Conservation (phyloP, 768 basidiomycete species). For the Lentinula aciculospora region DNA sequence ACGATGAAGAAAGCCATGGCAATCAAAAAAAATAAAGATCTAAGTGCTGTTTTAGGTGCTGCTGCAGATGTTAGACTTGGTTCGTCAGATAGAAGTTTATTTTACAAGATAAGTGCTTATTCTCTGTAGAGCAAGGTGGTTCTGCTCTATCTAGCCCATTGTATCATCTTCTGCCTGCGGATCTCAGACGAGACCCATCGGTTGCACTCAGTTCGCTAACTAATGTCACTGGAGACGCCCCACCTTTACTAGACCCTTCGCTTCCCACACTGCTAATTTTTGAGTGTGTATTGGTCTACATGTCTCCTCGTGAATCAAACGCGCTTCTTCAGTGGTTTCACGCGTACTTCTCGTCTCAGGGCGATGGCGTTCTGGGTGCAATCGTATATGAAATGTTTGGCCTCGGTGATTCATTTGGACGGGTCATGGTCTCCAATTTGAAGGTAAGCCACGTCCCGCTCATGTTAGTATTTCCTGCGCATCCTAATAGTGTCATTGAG, state of each 20-base stretch:
- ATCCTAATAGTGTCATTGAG: not conserved
- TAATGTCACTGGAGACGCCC: conserved; percentile 14
- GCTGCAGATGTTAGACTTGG: conserved; percentile 36
- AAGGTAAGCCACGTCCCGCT: conserved; percentile 39
- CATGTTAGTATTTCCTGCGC: not conserved
- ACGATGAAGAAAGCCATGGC: conserved; percentile 80
- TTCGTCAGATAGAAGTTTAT: conserved; percentile 18
- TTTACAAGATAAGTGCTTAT: conserved; percentile 1
- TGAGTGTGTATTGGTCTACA: conserved; percentile 93
- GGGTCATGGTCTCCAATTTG: conserved; percentile 86
- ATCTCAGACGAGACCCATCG: conserved; percentile 60
- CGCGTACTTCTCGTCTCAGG: conserved; percentile 36
- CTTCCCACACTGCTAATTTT: conserved; percentile 83
- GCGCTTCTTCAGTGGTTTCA: conserved; percentile 72
- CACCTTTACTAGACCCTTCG: conserved; percentile 46
- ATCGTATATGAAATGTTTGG: conserved; percentile 94
- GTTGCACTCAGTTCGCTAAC: conserved; percentile 38
- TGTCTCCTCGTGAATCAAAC: conserved; percentile 54
- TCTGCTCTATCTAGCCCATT: conserved; percentile 45
- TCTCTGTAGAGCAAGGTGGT: conserved; percentile 51
- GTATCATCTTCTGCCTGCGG: conserved; percentile 72
- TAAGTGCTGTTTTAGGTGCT: conserved; percentile 45
- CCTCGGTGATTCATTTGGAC: conserved; percentile 83
- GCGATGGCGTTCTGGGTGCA: conserved; percentile 37
- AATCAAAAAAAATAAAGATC: conserved; percentile 61